Conservation (phyloP, 2,329 filamentous ascomycete species). For the Pleoardoris graminearum region DNA sequence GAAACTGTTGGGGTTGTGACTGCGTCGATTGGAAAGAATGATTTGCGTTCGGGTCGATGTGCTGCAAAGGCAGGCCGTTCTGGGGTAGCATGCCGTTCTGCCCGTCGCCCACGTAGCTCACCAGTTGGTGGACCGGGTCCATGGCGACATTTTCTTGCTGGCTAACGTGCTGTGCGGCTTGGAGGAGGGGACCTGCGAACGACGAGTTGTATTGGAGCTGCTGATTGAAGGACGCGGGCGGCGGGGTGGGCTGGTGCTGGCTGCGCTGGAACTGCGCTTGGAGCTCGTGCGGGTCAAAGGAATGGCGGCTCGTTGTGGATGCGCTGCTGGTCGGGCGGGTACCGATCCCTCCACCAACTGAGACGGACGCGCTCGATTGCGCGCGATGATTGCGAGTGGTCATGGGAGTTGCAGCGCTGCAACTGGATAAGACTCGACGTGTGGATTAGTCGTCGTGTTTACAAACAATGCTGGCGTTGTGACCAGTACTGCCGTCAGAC, state of each 20-base stretch:
- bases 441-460: slow-evolving; percentile 3
- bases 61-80: slow-evolving; percentile 22
- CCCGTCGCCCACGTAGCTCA: slow-evolving; percentile 32
- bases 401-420: slow-evolving; percentile 33
- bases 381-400: slow-evolving; percentile 47
- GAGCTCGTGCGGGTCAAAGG: slow-evolving; percentile 40
- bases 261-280: slow-evolving; percentile 23
- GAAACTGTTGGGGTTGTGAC: slow-evolving; percentile 10
- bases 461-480: slow-evolving; percentile 3
- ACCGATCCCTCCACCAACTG: slow-evolving; percentile 43
- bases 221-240: slow-evolving; percentile 18
- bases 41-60: slow-evolving; percentile 28
- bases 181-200: slow-evolving; percentile 41
- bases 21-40: slow-evolving; percentile 36
- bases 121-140: slow-evolving; percentile 40
- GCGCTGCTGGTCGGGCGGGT: slow-evolving; percentile 51
- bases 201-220: slow-evolving; percentile 33
- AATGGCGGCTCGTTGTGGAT: slow-evolving; percentile 54
- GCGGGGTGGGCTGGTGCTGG: slow-evolving; percentile 19
- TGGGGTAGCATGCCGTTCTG: slow-evolving; percentile 27
- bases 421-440: slow-evolving; percentile 6
- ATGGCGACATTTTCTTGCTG: slow-evolving; percentile 41
- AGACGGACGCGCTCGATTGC: slow-evolving; percentile 52
- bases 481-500: background rate
- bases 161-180: slow-evolving; percentile 43